Evolutionary conservation across 805 yeast genomes (phyloP).

Genomic region (Cephaloascus fragrans): DNA sequence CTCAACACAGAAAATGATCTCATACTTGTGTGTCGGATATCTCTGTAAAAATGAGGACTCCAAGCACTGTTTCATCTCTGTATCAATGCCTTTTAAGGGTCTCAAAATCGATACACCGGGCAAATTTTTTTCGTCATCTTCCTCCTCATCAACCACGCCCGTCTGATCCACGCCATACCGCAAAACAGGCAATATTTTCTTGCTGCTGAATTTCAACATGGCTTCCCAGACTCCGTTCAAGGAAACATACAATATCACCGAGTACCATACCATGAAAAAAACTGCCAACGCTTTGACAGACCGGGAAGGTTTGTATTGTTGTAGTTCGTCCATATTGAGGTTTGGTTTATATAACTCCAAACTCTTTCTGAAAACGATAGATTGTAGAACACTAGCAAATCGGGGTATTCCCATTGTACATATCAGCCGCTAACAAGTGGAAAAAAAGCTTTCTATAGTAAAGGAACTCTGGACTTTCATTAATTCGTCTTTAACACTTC

Average conservation of each 20-base stretch:
- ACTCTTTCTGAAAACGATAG: too few relatives aligned
- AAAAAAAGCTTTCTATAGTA: too few relatives aligned
- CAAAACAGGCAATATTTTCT: neutral
- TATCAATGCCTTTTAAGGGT: conserved; percentile 79
- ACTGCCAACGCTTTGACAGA: conserved; percentile 5
- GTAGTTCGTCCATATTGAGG: too few relatives aligned
- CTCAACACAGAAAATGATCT: conserved; percentile 71
- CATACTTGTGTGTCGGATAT: conserved; percentile 51
- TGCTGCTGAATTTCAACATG: conserved; percentile 12
- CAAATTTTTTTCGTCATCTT: conserved; percentile 1
- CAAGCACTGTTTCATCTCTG: conserved; percentile 61
- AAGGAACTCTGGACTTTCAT: too few relatives aligned
- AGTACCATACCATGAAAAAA: conserved; percentile 23
- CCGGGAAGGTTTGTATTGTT: neutral
- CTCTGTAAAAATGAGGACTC: conserved; percentile 59
- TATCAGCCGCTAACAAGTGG: too few relatives aligned
- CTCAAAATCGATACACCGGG: conserved; percentile 63
- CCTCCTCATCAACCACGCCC: too few relatives aligned
- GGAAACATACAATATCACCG: conserved; percentile 21
- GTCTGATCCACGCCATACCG: too few relatives aligned
- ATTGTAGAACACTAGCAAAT: too few relatives aligned
- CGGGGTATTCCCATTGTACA: too few relatives aligned
- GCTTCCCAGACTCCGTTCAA: conserved; percentile 24
- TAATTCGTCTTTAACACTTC: too few relatives aligned
- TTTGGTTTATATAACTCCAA: too few relatives aligned